Evolutionary conservation across 192 early-diverging fungal species (phyloP).

Genomic region (Phycomyces nitens): DNA sequence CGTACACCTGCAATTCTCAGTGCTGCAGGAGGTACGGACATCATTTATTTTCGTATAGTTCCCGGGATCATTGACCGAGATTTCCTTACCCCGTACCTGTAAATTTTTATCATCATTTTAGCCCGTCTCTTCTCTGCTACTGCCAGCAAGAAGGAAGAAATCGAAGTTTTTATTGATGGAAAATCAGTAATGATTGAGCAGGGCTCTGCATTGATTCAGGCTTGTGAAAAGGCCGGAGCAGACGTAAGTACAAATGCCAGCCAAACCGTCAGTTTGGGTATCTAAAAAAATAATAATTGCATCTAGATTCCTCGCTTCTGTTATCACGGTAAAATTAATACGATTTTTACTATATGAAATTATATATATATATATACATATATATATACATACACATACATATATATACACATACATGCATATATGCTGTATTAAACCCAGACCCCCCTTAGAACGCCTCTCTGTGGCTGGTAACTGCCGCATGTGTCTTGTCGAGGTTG

Average conservation of each 20-base stretch:
- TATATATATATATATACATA: background rate
- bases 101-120: constrained; percentile 8
- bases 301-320: constrained; percentile 72
- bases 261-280: too few relatives aligned
- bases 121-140: constrained; percentile 44
- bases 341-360: too few relatives aligned
- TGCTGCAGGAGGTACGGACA: constrained; percentile 18
- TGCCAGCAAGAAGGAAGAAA: constrained; percentile 53
- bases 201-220: constrained; percentile 95
- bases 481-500: constrained; percentile 98
- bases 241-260: constrained; percentile 35
- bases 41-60: background rate
- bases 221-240: constrained; percentile 92
- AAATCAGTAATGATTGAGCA: constrained; percentile 86
- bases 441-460: constrained; percentile 72
- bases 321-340: constrained; percentile 43
- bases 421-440: background rate
- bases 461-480: constrained; percentile 98
- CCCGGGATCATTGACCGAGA: background rate
- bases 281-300: background rate
- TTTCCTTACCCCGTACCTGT: background rate
- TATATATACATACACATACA: background rate
- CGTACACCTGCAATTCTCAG: constrained; percentile 19
- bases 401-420: background rate
- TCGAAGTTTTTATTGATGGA: constrained; percentile 90